Conservation (phyloP, 306 rosid species). For the Medicago ruthenica region DNA sequence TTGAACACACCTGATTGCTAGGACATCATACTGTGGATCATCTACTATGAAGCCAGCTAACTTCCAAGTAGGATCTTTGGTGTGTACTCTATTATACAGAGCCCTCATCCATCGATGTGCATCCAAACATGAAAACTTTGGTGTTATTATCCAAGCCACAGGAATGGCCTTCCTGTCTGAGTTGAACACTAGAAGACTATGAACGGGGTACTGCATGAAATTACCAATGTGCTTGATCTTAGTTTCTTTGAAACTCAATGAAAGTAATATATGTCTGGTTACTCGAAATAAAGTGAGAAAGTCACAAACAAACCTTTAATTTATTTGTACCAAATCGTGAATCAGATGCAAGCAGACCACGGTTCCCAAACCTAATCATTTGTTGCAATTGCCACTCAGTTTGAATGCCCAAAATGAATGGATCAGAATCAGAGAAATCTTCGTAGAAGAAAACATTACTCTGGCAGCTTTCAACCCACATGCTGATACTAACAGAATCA, state of each 20-base stretch:
- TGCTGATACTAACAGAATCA: conserved; percentile 70
- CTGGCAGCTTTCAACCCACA: conserved; percentile 90
- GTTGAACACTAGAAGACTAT: conserved; percentile 92
- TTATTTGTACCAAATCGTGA: conserved; percentile 89
- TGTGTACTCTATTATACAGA: conserved; percentile 75
- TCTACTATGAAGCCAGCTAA: conserved; percentile 90
- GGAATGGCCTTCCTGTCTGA: conserved; percentile 87
- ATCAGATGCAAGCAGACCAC: conserved; percentile 78
- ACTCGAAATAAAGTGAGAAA: conserved; percentile 36
- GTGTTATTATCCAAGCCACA: conserved; percentile 87
- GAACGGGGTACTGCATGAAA: conserved; percentile 70
- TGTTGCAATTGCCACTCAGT: conserved; percentile 97
- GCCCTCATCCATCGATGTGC: conserved; percentile 95
- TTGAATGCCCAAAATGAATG: conserved; percentile 87
- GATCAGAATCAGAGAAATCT: conserved; percentile 77
- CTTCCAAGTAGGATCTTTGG: conserved; percentile 84
- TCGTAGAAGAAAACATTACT: conserved; percentile 74
- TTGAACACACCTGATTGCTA: conserved; percentile 67
- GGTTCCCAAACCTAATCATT: conserved; percentile 87
- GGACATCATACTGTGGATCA: conserved; percentile 79
- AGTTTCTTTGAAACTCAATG: conserved; percentile 42
- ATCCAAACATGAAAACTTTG: conserved; percentile 65
- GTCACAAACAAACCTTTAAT: conserved; percentile 67
- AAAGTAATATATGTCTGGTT: conserved; percentile 23
- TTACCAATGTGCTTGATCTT: conserved; percentile 42